A percentile compares a stretch with the other conserved stretches of the same genome.
Evolutionary conservation across 108 stramenopile genomes (phyloP).

Genomic region (Cyclotella kingstonii): DNA sequence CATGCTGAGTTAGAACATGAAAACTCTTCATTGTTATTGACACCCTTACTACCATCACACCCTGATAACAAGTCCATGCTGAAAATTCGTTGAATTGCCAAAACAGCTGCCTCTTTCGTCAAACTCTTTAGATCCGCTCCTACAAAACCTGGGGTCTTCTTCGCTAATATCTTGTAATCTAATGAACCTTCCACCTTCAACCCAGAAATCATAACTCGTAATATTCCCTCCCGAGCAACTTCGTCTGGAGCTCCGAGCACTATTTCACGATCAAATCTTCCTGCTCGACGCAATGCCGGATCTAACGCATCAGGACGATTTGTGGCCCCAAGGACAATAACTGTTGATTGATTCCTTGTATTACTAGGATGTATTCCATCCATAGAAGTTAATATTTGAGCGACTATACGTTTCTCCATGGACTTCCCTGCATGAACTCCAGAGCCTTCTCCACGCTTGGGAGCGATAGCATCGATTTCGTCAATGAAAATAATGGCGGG

Average conservation of each 20-base stretch:
- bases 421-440: conserved; percentile 64
- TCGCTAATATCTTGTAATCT: conserved; percentile 79
- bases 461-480: conserved; percentile 97
- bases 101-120: conserved; percentile 94
- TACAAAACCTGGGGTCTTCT: conserved; percentile 95
- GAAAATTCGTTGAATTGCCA: conserved; percentile 96
- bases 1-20: neutral
- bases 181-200: conserved; percentile 89
- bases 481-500: conserved; percentile 97
- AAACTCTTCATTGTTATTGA: neutral
- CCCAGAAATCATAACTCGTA: conserved; percentile 75
- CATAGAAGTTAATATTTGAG: conserved; percentile 94
- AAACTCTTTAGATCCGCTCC: conserved; percentile 96
- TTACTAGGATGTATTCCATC: conserved; percentile 78
- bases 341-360: conserved; percentile 62
- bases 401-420: conserved; percentile 98
- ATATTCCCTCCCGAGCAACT: conserved; percentile 81
- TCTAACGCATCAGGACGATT: conserved; percentile 97
- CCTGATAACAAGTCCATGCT: conserved; percentile 33
- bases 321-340: conserved; percentile 97
- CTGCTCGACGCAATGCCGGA: conserved; percentile 91
- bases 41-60: conserved; percentile 7
- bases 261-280: conserved; percentile 98
- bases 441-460: conserved; percentile 83
- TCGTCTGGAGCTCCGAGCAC: conserved; percentile 95